Percentiles rank a stretch among this genome's conserved stretches.
Conservation (phyloP, 768 basidiomycete species). For the Auricularia cornea region DNA sequence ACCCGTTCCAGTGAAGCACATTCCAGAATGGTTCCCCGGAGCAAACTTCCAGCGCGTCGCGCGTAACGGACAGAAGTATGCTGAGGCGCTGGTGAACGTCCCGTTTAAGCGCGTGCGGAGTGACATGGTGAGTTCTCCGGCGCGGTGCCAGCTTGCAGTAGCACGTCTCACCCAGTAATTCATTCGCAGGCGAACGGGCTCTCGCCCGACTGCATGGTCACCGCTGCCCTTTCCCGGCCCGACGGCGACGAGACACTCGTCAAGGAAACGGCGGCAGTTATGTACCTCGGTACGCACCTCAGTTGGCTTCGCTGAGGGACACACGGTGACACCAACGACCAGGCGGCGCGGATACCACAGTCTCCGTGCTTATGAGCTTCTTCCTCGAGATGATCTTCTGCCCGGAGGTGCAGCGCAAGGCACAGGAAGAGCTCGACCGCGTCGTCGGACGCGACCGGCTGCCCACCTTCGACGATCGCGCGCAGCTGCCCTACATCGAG, state of each 20-base stretch:
- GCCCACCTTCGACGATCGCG: constrained; percentile 3
- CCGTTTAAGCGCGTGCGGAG: constrained; percentile 38
- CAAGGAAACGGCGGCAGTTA: neutral
- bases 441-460: constrained; percentile 5
- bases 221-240: neutral
- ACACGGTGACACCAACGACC: neutral
- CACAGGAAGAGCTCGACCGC: constrained; percentile 5
- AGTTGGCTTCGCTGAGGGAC: neutral
- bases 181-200: constrained; percentile 3
- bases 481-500: constrained; percentile 7
- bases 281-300: neutral
- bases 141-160: constrained; percentile 9
- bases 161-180: too few relatives aligned
- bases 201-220: neutral
- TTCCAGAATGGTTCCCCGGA: constrained; percentile 37
- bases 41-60: constrained; percentile 27
- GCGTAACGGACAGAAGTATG: constrained; percentile 16
- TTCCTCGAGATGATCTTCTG: constrained; percentile 5
- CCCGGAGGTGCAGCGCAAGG: constrained; percentile 3
- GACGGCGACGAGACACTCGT: neutral
- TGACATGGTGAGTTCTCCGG: constrained; percentile 21
- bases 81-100: constrained; percentile 24
- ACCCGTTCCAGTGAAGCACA: constrained; percentile 21
- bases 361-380: neutral
- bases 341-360: neutral